Percentiles rank a stretch among this genome's conserved stretches.
These are phyloP conservation scores for Royoungia palumana DNA, from an alignment of 768 basidiomycete genomes.

Conservation along the genomic window DNA sequence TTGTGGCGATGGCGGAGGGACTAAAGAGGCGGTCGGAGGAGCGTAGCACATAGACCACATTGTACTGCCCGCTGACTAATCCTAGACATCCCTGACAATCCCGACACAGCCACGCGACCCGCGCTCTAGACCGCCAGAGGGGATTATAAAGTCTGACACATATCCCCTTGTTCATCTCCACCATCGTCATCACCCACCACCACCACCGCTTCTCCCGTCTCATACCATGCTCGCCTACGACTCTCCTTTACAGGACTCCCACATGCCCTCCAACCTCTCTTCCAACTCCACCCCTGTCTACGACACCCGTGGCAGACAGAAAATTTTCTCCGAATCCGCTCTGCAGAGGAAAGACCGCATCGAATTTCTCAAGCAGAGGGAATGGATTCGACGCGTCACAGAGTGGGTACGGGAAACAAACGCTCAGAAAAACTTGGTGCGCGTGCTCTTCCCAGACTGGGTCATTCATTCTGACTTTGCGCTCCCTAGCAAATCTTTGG, in stretches of 20 bases:
- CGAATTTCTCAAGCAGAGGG: slow-evolving; percentile 48
- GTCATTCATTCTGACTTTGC: not conserved
- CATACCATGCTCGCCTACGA: slow-evolving; percentile 20
- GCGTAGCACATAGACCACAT: not conserved
- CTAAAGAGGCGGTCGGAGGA: slow-evolving; percentile 53
- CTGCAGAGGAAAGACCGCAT: slow-evolving; percentile 49
- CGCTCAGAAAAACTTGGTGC: slow-evolving; percentile 25
- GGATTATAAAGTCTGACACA: slow-evolving; percentile 19
- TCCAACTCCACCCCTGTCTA: slow-evolving; percentile 27
- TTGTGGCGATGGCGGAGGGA: slow-evolving; percentile 53
- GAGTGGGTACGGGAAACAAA: slow-evolving; percentile 36
- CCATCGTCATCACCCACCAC: too few relatives aligned
- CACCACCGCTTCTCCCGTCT: slow-evolving; percentile 2
- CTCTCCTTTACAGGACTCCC: slow-evolving; percentile 4
- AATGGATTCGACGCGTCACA: slow-evolving; percentile 40
- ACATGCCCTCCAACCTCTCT: slow-evolving; percentile 8
- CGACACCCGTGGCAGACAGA: slow-evolving; percentile 45
- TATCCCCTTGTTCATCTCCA: slow-evolving; percentile 1
- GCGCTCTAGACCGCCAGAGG: slow-evolving; percentile 23
- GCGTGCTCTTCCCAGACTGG: not conserved
- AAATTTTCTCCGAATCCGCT: slow-evolving; percentile 41
- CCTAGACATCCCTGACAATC: slow-evolving; percentile 23
- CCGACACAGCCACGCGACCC: slow-evolving; percentile 21
- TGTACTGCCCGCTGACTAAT: slow-evolving; percentile 17
- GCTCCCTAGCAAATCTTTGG: slow-evolving; percentile 20